Conservation (phyloP, 139 green algal genomes). For the Tetradesmus lagerheimii region DNA sequence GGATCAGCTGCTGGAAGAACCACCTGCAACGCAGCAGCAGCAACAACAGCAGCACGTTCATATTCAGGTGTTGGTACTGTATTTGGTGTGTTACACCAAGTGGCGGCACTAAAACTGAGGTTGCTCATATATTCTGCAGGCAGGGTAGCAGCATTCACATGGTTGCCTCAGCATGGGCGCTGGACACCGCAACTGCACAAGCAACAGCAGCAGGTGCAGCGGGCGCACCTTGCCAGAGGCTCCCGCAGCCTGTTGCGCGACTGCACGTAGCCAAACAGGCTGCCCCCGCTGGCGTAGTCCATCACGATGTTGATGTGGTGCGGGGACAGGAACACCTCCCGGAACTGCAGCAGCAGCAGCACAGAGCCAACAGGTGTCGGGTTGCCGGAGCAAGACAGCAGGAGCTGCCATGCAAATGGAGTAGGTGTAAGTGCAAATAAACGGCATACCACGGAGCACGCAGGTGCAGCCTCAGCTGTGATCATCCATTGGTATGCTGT, state of each 20-base stretch:
- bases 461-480: no score
- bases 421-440: not conserved
- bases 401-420: not conserved
- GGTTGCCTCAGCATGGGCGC: no score
- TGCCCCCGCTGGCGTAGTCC: slow-evolving; percentile 92
- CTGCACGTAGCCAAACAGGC: slow-evolving; percentile 89
- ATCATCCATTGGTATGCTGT: no score
- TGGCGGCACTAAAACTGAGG: no score
- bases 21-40: slow-evolving; percentile 81
- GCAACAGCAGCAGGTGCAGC: slow-evolving; percentile 74
- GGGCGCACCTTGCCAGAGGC: slow-evolving; percentile 62
- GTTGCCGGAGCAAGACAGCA: no score
- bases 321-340: slow-evolving; percentile 85
- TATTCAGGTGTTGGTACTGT: no score
- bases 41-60: slow-evolving; percentile 50
- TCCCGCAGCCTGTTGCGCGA: slow-evolving; percentile 54
- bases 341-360: slow-evolving; percentile 88
- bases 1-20: slow-evolving; percentile 98
- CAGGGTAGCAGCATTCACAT: no score
- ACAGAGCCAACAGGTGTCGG: not conserved
- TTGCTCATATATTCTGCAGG: no score
- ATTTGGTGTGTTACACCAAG: no score
- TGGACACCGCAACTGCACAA: slow-evolving; percentile 73
- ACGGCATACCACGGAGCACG: no score
- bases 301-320: slow-evolving; percentile 85